Evolutionary conservation across 2,329 filamentous ascomycete species (phyloP).

Genomic region (Pestalotiopsis sp.): DNA sequence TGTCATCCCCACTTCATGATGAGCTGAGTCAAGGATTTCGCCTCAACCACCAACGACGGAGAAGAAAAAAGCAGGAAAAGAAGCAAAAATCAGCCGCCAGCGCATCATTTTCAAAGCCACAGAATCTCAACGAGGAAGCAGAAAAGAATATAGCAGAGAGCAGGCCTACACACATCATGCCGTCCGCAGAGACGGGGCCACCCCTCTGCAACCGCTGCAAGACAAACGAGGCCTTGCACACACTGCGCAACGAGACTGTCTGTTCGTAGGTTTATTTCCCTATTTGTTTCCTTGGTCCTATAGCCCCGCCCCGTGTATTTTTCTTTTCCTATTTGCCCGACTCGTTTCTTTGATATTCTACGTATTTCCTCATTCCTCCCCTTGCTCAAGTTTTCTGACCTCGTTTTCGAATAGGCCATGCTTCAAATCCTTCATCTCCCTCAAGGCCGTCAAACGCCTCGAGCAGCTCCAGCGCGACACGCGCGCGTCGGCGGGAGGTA

Average conservation of each 20-base stretch:
- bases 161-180: not conserved
- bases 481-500: conserved; percentile 24
- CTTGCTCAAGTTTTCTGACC: too few species aligned
- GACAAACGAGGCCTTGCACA: conserved; percentile 29
- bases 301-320: not conserved
- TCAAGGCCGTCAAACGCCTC: conserved; percentile 78
- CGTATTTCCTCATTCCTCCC: too few species aligned
- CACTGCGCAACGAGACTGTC: conserved; percentile 32
- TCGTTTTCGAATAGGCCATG: too few species aligned
- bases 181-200: not conserved
- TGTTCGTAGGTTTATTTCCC: conserved; percentile 25
- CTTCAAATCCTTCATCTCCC: conserved; percentile 76
- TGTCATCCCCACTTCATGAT: conserved; percentile 7
- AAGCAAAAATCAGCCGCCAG: not conserved
- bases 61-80: not conserved
- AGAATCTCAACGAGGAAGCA: not conserved
- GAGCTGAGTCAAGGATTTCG: conserved; percentile 13
- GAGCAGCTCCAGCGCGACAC: conserved; percentile 54
- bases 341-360: too few species aligned
- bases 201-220: conserved; percentile 35
- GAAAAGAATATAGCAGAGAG: not conserved
- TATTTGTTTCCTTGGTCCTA: conserved; percentile 16
- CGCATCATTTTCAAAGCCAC: not conserved
- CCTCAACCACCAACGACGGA: conserved; percentile 2
- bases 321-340: too few species aligned